Percentiles rank a stretch among this genome's conserved stretches.
Evolutionary conservation across 2,329 filamentous ascomycete species (phyloP).

Genomic region (Xylariaceae sp.): DNA sequence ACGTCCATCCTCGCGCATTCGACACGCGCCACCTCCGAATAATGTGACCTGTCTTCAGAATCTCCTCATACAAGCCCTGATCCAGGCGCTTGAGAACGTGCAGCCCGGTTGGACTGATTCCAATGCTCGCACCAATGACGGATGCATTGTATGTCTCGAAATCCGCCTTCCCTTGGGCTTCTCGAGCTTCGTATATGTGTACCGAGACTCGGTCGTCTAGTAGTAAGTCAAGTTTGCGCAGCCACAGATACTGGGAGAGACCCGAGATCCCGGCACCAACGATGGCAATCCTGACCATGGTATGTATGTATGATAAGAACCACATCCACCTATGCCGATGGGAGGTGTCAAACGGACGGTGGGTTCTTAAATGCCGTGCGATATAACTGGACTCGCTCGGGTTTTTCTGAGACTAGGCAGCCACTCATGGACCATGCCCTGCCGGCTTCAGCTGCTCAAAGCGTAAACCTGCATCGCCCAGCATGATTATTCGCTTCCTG

Average conservation of each 20-base stretch:
- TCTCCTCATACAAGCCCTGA: conserved; percentile 8
- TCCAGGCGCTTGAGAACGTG: conserved; percentile 11
- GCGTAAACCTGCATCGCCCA: not conserved
- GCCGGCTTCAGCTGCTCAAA: not conserved
- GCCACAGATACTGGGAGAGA: conserved; percentile 12
- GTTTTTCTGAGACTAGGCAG: not conserved
- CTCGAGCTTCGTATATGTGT: conserved; percentile 15
- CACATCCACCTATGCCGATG: too few relatives aligned
- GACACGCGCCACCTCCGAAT: conserved; percentile 17
- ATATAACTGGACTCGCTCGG: not conserved
- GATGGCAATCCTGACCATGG: conserved; percentile 14
- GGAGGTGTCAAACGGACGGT: not conserved
- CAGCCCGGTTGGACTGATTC: conserved; percentile 11
- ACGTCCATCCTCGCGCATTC: conserved; percentile 15
- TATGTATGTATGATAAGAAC: not conserved
- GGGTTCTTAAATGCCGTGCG: not conserved
- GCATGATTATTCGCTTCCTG: not conserved
- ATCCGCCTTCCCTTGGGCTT: conserved; percentile 3
- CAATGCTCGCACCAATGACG: conserved; percentile 14
- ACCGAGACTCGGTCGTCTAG: not conserved
- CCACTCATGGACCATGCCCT: not conserved
- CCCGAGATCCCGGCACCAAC: conserved; percentile 16
- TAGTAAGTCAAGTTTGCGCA: conserved; percentile 12
- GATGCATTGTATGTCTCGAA: conserved; percentile 14
- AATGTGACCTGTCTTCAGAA: conserved; percentile 12